These are phyloP conservation scores for Buddleja alternifolia DNA, from an alignment of 257 asterid species.

Conservation along the genomic window DNA sequence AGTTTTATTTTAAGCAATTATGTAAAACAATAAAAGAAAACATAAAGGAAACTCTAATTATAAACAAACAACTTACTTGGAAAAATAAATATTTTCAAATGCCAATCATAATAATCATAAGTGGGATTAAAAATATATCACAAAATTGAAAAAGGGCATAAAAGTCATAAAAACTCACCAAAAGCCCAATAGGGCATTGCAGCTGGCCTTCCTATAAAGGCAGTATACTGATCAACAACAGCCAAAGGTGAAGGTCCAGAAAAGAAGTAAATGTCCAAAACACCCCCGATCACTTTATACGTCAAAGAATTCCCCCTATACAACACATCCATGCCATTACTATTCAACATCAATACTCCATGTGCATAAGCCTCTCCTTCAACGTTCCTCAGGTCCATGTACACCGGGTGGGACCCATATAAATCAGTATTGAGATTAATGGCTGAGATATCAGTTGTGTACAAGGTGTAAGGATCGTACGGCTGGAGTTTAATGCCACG, in stretches of 20 bases:
- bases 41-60: too few relatives aligned
- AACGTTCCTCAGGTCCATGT: constrained; percentile 82
- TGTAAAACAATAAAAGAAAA: too few relatives aligned
- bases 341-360: constrained; percentile 77
- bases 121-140: too few relatives aligned
- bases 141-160: too few relatives aligned
- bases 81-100: too few relatives aligned
- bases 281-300: constrained; percentile 92
- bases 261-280: constrained; percentile 89
- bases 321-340: constrained; percentile 97
- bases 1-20: too few relatives aligned
- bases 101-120: too few relatives aligned
- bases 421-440: constrained; percentile 77
- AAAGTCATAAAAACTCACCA: constrained; percentile 48
- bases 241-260: constrained; percentile 86
- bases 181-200: constrained; percentile 98
- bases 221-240: constrained; percentile 89
- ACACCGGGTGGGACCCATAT: constrained; percentile 95
- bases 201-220: constrained; percentile 85
- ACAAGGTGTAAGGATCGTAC: constrained; percentile 76
- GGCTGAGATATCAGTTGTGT: constrained; percentile 80
- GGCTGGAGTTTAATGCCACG: constrained; percentile 84
- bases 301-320: constrained; percentile 83
- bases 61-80: too few relatives aligned
- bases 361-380: constrained; percentile 67